Evolutionary conservation across 768 basidiomycete species (phyloP), one percentile per base, ranked within the genome.

Genomic region (Lentinus tigrinus): DNA sequence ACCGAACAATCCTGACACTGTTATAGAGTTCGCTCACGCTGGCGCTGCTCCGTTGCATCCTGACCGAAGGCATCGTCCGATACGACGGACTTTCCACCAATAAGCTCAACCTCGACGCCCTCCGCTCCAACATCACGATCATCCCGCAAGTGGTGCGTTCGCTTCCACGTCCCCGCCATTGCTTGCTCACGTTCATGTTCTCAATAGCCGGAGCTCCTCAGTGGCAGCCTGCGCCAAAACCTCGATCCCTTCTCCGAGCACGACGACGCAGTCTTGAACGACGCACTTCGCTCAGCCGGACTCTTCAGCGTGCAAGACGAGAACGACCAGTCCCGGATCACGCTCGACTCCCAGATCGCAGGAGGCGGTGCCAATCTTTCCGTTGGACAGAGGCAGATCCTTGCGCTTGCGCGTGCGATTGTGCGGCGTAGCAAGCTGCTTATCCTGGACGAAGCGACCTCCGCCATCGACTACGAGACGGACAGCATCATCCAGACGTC

Each of bases 141-240:
- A 85, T 85, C 42, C 84, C 84, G 2, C 84, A 85, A 64, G 68
- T 74, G 40, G 82, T 82, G n/a, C n/a, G n/a, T n/a, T n/a, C n/a
- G n/a, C n/a, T n/a, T n/a, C n/a, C n/a, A 58, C 11, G 8, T 47
- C 13, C n/a, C 19, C 19, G 17, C 47, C 36, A 58, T 10, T 64
- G 23, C 24, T 69, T 34, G 1, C 13, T 7, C 31, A 31, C 31
- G 4, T 7, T 50, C 28, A 11, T 11, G 31, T 31, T 59, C 31
- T 43, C 40, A 24, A 23, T 54, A 78, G 75, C 79, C 81, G 36
- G 79, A 83, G 51, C 69, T 86, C 0, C 68, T 85, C 31, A 80
- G 78, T 36, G 85, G 85, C 4, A 80, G 78, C 3, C 70, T 87
- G 21, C 77, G 85, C 31, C 73, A 74, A 52, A 86, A 85, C 63